These are phyloP conservation scores for Bertia moriformis DNA, from an alignment of 2,329 filamentous ascomycete genomes.

Conservation along the genomic window DNA sequence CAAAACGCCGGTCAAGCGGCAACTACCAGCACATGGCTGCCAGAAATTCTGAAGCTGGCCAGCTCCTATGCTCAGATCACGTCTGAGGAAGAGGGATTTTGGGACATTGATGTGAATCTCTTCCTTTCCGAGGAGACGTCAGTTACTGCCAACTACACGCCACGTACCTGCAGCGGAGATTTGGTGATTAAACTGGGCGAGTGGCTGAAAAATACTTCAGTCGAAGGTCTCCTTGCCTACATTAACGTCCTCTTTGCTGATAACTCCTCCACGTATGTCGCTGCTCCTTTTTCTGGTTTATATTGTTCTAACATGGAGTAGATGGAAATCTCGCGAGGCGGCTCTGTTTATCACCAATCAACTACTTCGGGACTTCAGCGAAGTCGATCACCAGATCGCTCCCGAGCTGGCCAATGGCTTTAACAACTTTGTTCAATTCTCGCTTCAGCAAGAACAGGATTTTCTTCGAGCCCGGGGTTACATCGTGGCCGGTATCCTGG, in stretches of 20 bases:
- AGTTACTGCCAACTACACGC: slow-evolving; percentile 89
- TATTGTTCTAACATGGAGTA: not conserved
- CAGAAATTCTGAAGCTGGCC: slow-evolving; percentile 74
- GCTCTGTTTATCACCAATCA: slow-evolving; percentile 75
- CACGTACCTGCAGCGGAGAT: slow-evolving; percentile 82
- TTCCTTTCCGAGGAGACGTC: slow-evolving; percentile 92
- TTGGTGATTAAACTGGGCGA: slow-evolving; percentile 84
- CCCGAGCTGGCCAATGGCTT: slow-evolving; percentile 58
- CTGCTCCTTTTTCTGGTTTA: not conserved
- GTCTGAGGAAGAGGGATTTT: slow-evolving; percentile 81
- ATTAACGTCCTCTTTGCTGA: slow-evolving; percentile 59
- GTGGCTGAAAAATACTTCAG: slow-evolving; percentile 63
- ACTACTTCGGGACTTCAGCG: slow-evolving; percentile 68
- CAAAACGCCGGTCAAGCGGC: slow-evolving; percentile 36
- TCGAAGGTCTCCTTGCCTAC: slow-evolving; percentile 67
- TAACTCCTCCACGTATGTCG: slow-evolving; percentile 18
- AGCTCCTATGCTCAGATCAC: slow-evolving; percentile 80
- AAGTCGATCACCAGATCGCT: slow-evolving; percentile 59
- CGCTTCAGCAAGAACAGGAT: slow-evolving; percentile 55
- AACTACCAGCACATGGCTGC: slow-evolving; percentile 62
- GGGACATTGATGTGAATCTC: slow-evolving; percentile 92
- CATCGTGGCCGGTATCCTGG: slow-evolving; percentile 68
- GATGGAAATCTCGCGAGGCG: slow-evolving; percentile 59
- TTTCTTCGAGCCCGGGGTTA: slow-evolving; percentile 78
- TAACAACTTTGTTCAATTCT: slow-evolving; percentile 65